Evolutionary conservation across 2,329 filamentous ascomycete genomes (phyloP), one percentile per base, ranked within the genome.

Genomic region (Xylaria sp.): DNA sequence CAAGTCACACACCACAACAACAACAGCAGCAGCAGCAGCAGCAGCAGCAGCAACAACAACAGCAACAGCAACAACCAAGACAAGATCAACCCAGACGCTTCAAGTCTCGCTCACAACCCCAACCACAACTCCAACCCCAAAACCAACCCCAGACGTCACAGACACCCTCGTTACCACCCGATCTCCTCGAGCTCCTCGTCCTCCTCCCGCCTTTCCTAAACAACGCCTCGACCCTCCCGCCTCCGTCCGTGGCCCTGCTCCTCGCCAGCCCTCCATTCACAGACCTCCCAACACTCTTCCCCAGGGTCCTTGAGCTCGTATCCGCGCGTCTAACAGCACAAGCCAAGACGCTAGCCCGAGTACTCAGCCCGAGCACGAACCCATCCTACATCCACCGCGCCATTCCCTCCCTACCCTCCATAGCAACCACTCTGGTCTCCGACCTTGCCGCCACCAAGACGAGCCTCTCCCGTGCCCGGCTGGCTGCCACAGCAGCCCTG

Each of bases 381-480:
- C 80, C 85, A 0, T 86, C 86, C 23, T 87, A 82, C 73, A 79
- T 89, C n/a, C 88, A 90, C 78, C 86, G 88, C 23, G 77, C 81
- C 28, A 84, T 90, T 58, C 80, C 86, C 0, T 78, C 81, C 20
- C 79, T 91, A 2, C 79, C 84, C 0, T 69, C 77, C 1, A 77
- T 81, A 28, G 76, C 83, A 20, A 70, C 77, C 4, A 66, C 78
- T 2, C 81, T 87, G 1, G 75, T 73, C n/a, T 39, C 75, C 13
- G 68, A 77, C 3, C 73, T 83, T 4, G 65, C 74, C 2, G 67
- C 73, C 2, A 72, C 79, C 1, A 61, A 55, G 10, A 25, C 25
- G 0, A 28, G 34, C 18, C 79, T 88, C 7, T 76, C 79, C 0
- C 66, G 67, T 1, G 74, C 80, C 4, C 84, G 86, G 12, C 76